Percentiles rank a stretch among this genome's conserved stretches.
Evolutionary conservation across 2,329 filamentous ascomycete species (phyloP).

Genomic region (Sclerotinia nivalis): DNA sequence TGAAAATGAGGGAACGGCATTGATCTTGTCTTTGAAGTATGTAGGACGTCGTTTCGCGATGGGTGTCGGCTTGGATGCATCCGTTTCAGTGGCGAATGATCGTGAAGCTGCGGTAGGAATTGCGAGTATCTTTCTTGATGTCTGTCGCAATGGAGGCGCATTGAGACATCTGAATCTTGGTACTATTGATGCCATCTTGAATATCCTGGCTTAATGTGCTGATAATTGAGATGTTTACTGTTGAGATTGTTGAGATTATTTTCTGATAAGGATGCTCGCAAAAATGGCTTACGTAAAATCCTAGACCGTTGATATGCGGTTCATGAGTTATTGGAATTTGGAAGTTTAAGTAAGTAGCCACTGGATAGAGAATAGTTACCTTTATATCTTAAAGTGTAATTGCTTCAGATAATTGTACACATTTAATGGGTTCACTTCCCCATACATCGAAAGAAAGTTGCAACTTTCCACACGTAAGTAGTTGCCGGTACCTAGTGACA

Average conservation of each 20-base stretch:
- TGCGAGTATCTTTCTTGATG: conserved; percentile 29
- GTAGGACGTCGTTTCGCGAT: conserved; percentile 38
- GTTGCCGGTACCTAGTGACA: no score
- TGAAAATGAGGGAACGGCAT: conserved; percentile 55
- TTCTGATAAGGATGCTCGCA: conserved; percentile 19
- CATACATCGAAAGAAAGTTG: background rate
- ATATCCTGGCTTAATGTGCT: background rate
- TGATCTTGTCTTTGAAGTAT: conserved; percentile 43
- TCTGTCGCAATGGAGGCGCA: conserved; percentile 35
- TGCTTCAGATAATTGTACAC: background rate
- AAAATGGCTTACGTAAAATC: conserved; percentile 13
- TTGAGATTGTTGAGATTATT: conserved; percentile 23
- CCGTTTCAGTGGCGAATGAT: conserved; percentile 39
- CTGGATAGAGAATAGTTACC: background rate
- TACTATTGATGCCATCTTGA: conserved; percentile 34
- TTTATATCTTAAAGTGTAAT: background rate
- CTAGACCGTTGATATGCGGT: background rate
- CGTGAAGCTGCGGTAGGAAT: conserved; percentile 31
- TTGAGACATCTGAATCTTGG: conserved; percentile 39
- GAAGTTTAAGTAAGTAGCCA: background rate
- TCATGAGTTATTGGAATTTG: background rate
- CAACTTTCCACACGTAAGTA: background rate
- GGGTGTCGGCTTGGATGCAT: conserved; percentile 32
- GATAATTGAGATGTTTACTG: background rate
- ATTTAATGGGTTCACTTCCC: background rate